These are phyloP conservation scores for Sphaceloma murrayae DNA, from an alignment of 2,329 filamentous ascomycete species.

Conservation along the genomic window DNA sequence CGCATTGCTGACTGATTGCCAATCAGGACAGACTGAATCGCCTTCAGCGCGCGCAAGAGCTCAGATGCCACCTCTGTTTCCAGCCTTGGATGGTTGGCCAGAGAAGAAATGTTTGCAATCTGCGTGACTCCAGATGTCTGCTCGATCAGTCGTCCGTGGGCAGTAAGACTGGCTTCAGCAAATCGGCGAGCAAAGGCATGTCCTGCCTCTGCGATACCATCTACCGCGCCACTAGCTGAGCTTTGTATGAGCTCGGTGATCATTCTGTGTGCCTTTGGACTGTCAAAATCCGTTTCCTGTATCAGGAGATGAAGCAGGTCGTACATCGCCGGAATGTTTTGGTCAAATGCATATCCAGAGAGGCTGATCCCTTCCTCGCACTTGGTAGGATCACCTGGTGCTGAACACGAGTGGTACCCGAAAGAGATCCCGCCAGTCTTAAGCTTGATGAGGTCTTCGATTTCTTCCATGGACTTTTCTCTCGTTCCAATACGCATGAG, in stretches of 20 bases:
- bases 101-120: conserved; percentile 68
- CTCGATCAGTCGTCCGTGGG: conserved; percentile 62
- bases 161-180: conserved; percentile 69
- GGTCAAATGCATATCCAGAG: conserved; percentile 77
- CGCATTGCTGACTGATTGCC: conserved; percentile 57
- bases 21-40: conserved; percentile 71
- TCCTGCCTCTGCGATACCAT: conserved; percentile 81
- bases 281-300: conserved; percentile 81
- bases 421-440: conserved; percentile 88
- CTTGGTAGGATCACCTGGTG: conserved; percentile 58
- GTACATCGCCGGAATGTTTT: conserved; percentile 85
- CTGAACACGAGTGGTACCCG: conserved; percentile 72
- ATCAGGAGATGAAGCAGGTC: conserved; percentile 72
- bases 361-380: conserved; percentile 76
- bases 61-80: conserved; percentile 53
- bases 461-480: conserved; percentile 79
- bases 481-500: conserved; percentile 90
- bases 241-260: conserved; percentile 80
- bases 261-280: conserved; percentile 67
- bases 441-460: conserved; percentile 91
- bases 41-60: conserved; percentile 59
- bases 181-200: conserved; percentile 78
- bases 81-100: conserved; percentile 67
- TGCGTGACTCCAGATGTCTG: conserved; percentile 87
- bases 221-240: conserved; percentile 79